Evolutionary conservation across 768 basidiomycete species (phyloP), one percentile per base, ranked within the genome.

Genomic region (Paxillus ammoniavirescens): DNA sequence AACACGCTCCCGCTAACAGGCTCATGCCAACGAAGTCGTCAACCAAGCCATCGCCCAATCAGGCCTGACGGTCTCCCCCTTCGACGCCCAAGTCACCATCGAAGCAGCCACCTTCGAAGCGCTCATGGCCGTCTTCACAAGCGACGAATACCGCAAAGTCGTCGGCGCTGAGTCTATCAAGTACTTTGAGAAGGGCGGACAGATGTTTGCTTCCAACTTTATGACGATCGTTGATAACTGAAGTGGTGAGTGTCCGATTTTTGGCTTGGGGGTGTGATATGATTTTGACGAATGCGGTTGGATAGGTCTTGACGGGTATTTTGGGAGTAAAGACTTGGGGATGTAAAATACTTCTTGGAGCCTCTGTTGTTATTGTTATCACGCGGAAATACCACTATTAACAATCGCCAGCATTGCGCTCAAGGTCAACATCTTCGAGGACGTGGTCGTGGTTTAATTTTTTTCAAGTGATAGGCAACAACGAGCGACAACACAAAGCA

Each of bases 61-160:
- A 23, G 66, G 69, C 10, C 47, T 67, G 10, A 23, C 50, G 1
- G 44, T 52, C 21, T 31, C 63, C n/a, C 59, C 61, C 0, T 71
- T 58, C 55, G 67, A 68, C 50, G 73, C 72, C 6, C 44, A 70
- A 40, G 61, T 59, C 35, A 50, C 68, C 8, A 63, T 73, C 21
- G 70, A 73, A 26, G 72, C 69, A 8, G 63, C 71, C 46, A 69
- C 63, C 15, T 67, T 65, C 52, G 69, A 66, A 13, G 68, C 68
- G 47, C 57, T 75, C 31, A 59, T 65, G 17, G 65, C 59, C 47
- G 70, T 70, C 41, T 53, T 57, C 52, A 57, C 42, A 2, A 49
- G 42, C 38, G 47, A 53, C 4, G 56, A 57, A 7, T 57, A 57
- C 21, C 52, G 47, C 42, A 18, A 28, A 17, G 41, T 35, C 17